Percentiles rank a stretch among this genome's conserved stretches.
Conservation (phyloP, 331 rosid species). For the Rhamnella rubrinervis region DNA sequence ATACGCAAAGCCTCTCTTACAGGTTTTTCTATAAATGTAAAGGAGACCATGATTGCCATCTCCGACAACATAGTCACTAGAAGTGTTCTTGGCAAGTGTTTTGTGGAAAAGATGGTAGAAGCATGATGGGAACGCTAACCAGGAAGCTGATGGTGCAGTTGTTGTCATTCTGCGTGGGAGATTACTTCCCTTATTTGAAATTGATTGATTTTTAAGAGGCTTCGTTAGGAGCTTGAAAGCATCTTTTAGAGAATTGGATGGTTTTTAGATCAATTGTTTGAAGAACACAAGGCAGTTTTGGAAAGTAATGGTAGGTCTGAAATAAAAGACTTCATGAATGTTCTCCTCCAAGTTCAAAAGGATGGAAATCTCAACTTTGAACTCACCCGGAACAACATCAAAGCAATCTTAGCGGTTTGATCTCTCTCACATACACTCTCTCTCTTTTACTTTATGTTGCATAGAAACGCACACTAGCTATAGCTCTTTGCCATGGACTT, state of each 20-base stretch:
- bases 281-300: slow-evolving; percentile 11
- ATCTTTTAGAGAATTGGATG: slow-evolving; percentile 1
- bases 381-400: slow-evolving; percentile 25
- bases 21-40: neutral
- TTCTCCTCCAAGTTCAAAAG: slow-evolving; percentile 30
- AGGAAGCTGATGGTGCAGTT: neutral
- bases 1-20: neutral
- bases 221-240: neutral
- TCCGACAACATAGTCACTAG: neutral
- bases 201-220: slow-evolving; percentile 23
- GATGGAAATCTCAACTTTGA: neutral
- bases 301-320: neutral
- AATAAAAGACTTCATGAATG: slow-evolving; percentile 19
- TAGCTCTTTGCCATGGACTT: no score
- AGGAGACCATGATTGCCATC: neutral
- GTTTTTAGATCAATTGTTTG: slow-evolving; percentile 13
- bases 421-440: no score
- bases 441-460: no score
- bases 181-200: slow-evolving; percentile 14
- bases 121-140: neutral
- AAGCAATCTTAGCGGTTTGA: slow-evolving; percentile 24
- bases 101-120: slow-evolving; percentile 14
- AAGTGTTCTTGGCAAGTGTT: neutral
- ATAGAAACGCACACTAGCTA: no score
- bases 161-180: neutral